Evolutionary conservation across 1,284 basidiomycete genomes (phyloP).

Genomic region (Coniferiporia weirii): DNA sequence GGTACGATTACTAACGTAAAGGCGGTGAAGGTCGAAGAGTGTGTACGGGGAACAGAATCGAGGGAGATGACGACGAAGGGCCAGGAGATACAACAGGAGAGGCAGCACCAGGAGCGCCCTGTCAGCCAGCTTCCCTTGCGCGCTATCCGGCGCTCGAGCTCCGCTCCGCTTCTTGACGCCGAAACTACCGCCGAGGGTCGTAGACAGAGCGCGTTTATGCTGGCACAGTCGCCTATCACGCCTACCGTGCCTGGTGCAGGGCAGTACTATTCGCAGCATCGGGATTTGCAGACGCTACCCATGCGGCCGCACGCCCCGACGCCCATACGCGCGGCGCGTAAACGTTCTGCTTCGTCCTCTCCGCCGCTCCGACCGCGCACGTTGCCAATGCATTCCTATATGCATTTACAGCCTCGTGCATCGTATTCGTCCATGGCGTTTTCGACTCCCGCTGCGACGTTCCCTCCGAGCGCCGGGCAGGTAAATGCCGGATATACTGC

Average conservation of each 20-base stretch:
- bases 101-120: neutral
- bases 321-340: slow-evolving; percentile 1
- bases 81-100: neutral
- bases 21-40: neutral
- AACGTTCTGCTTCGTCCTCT: slow-evolving; percentile 13
- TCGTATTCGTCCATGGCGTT: neutral
- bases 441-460: neutral
- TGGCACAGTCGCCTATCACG: slow-evolving; percentile 21
- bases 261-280: slow-evolving; percentile 24
- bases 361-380: slow-evolving; percentile 10
- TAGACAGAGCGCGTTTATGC: neutral
- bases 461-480: neutral
- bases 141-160: slow-evolving; percentile 48
- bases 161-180: slow-evolving; percentile 34
- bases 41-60: neutral
- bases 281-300: neutral
- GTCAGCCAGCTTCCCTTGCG: slow-evolving; percentile 21
- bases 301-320: neutral
- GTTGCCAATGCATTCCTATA: neutral
- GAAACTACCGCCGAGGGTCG: slow-evolving; percentile 5
- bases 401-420: neutral
- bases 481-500: neutral
- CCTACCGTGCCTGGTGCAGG: slow-evolving; percentile 8
- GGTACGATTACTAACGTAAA: neutral
- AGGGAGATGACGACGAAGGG: neutral